Base-by-base conservation (phyloP, 768 basidiomycete genomes). In the Mycena epipterygia region DNA sequence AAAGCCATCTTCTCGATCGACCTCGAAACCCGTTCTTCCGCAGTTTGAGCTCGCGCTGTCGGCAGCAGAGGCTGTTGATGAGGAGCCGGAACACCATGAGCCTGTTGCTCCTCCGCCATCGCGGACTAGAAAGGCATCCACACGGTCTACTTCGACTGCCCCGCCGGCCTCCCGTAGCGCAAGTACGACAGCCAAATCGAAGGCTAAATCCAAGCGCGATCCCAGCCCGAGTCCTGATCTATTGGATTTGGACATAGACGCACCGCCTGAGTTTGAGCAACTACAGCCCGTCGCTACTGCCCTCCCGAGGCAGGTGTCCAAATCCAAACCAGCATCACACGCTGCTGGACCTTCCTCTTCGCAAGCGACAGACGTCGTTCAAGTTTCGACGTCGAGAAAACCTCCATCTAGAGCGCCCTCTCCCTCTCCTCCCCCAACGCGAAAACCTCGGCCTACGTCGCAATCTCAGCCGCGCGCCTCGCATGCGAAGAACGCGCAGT, bases 1-100 rank as follows among this genome's bases (percentile, higher is more conserved):
- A 30, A 70, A 70, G 23, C 69, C 69, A 4, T 61, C 69, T 53
- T 71, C 70, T 30, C 59, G 64, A 13, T 62, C 70, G 37, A 53
- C 58, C 56, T 60, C 69, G 30, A 71, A 67, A 41, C 29, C 70
- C 23, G 64, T 61, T 61, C 23, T 58, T 48, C 59, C 70, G n/a
- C 59, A 58, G 63, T 53, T 53, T 41, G 64, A 73, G 53, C 29
- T 48, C 12, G 56, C 46, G 29, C 49, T 41, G 30, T 55, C 59
- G 19, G 14, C 46, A 44, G 58, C 41, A 19, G 63, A 64, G 51
- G 21, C 23, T n/a, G 30, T 59, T 7, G 66, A 55, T 44, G 71
- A 72, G 61, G 60, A 67, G 67, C 59, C 25, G 30, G 51, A 68
- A 57, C 37, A n/a, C 12, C 29, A n/a, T n/a, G 53, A 64, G 67